These are phyloP conservation scores for Malus asiatica DNA, from an alignment of 306 rosid genomes.

Conservation along the genomic window DNA sequence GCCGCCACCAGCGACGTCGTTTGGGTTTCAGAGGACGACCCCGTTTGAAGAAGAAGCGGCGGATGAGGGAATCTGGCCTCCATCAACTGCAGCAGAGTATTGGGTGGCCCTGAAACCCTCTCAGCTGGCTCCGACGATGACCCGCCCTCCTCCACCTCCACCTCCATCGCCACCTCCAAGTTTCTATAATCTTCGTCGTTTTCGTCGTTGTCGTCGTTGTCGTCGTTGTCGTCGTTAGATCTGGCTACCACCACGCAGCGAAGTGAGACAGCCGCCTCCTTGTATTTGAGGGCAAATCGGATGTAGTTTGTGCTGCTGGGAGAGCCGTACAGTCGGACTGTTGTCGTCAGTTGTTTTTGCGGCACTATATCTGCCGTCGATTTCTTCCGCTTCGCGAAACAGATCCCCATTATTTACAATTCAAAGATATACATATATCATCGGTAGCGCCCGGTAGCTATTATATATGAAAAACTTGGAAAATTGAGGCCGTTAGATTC, in stretches of 20 bases:
- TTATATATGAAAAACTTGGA: not conserved
- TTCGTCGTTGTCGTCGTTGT: not conserved
- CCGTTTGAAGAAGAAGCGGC: conserved; percentile 4
- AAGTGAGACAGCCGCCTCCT: conserved; percentile 38
- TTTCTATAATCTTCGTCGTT: no score
- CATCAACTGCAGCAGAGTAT: conserved; percentile 45
- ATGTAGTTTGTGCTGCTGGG: conserved; percentile 59
- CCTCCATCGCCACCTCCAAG: not conserved
- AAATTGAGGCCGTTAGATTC: not conserved
- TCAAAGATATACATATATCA: no score
- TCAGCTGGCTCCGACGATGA: conserved; percentile 21
- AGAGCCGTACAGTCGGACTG: conserved; percentile 57
- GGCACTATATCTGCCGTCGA: conserved; percentile 73
- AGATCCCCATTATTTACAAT: conserved; percentile 51
- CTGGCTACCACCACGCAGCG: not conserved
- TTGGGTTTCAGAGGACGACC: not conserved
- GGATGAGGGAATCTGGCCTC: conserved; percentile 58
- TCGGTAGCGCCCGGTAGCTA: not conserved
- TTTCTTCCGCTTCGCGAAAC: conserved; percentile 33
- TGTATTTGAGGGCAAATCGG: conserved; percentile 62
- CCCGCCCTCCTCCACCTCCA: conserved; percentile 25
- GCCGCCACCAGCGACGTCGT: conserved; percentile 26
- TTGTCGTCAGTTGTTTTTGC: conserved; percentile 36
- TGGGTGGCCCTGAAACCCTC: conserved; percentile 55
- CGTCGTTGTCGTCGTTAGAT: not conserved